Base-by-base conservation (phyloP, 495 filamentous ascomycete species). In the Cercophora newfieldiana region DNA sequence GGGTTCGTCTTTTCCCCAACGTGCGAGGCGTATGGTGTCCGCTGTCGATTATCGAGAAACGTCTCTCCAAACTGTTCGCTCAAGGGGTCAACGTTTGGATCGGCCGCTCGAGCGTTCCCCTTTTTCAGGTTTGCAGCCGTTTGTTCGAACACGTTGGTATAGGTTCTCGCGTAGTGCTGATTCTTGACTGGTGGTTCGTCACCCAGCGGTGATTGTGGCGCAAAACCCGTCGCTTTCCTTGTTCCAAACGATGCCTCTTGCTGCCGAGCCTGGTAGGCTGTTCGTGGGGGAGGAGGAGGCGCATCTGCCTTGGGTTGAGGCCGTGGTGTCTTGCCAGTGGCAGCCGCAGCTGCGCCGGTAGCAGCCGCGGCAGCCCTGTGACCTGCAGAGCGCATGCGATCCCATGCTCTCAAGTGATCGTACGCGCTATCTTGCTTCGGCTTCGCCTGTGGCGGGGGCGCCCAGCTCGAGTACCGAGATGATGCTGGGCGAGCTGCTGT, bases 1-100 rank as follows among this genome's bases (percentile, higher is more conserved):
- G 81, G 76, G 53, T 83, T 82, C 0, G 87, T 89, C 79, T 84
- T 90, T 71, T 95, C 92, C 18, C 91, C 91, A 58, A 87, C 85
- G 29, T 85, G 76, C 2, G 82, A 85, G 37, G 87, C 83, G 71
- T 96, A 95, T 0, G 88, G 86, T 7, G 88, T 90, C 62, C 91
- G 87, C 25, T 83, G 76, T 10, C 91, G 83, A 21, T 74, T 77
- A 62, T 85, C 83, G 68, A 74, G 65, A 51, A 75, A 75, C 10
- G 72, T 68, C n/a, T 82, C 78, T 53, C 72, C 72, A 51, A 81
- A 82, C 57, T 82, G 76, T 7, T 61, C 31, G 37, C 74, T 77
- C 50, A 83, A 64, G 1, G 83, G 82, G 67, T 85, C 81, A 30
- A 70, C 49, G 21, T 66, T 56, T 10, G 30, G 62, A 12, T 77